These are phyloP conservation scores for Plantago lanceolata DNA, from an alignment of 305 asterid genomes.

Conservation along the genomic window DNA sequence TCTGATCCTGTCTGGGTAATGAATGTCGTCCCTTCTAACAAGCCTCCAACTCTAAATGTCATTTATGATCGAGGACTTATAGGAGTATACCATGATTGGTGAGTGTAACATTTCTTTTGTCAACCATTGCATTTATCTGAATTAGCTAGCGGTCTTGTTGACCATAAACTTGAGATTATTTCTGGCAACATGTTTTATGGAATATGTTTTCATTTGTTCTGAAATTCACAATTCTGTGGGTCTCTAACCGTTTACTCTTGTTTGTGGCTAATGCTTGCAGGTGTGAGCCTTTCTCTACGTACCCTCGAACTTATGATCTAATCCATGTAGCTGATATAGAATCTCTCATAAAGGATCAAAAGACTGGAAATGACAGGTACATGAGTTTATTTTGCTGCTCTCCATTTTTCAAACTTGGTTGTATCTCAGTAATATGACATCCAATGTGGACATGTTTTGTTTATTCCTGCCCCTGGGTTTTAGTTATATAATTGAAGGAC, in stretches of 20 bases:
- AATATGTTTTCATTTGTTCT: no score
- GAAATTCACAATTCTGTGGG: slow-evolving; percentile 4
- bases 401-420: not conserved
- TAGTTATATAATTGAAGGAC: not conserved
- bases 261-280: slow-evolving; percentile 40
- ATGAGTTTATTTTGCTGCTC: slow-evolving; percentile 10
- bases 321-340: slow-evolving; percentile 73
- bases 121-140: not conserved
- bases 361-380: slow-evolving; percentile 70
- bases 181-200: not conserved
- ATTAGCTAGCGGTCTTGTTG: not conserved
- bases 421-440: not conserved
- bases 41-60: slow-evolving; percentile 75
- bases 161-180: not conserved
- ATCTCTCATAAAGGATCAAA: slow-evolving; percentile 64
- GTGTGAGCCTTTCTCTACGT: slow-evolving; percentile 99
- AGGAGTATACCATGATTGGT: slow-evolving; percentile 95
- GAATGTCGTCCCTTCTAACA: slow-evolving; percentile 86
- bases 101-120: slow-evolving; percentile 27
- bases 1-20: slow-evolving; percentile 96
- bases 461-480: not conserved
- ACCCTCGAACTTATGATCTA: slow-evolving; percentile 92
- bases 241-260: slow-evolving; percentile 4
- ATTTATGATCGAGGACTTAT: slow-evolving; percentile 91
- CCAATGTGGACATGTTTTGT: not conserved